Evolutionary conservation across 495 filamentous ascomycete genomes (phyloP).

Genomic region (Penicillium silybi): DNA sequence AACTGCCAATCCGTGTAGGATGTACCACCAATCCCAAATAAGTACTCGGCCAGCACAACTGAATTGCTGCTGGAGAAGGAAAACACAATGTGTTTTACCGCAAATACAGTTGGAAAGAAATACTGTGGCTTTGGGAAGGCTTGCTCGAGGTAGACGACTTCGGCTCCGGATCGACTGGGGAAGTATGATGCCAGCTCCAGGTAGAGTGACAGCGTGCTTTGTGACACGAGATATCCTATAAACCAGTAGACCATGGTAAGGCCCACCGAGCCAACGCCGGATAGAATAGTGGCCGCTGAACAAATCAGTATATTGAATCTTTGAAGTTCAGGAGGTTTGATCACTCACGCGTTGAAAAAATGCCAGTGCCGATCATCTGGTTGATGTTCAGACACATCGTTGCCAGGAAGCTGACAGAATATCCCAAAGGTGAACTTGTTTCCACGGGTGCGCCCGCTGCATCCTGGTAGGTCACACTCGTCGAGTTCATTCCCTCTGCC

Average conservation of each 20-base stretch:
- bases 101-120: conserved; percentile 59
- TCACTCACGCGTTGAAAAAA: conserved; percentile 59
- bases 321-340: neutral
- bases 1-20: conserved; percentile 52
- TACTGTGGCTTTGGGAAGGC: conserved; percentile 58
- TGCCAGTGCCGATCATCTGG: conserved; percentile 64
- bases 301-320: neutral
- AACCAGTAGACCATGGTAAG: conserved; percentile 59
- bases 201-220: conserved; percentile 50
- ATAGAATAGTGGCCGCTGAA: conserved; percentile 52
- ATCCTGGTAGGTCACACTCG: conserved; percentile 56
- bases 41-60: conserved; percentile 56
- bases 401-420: conserved; percentile 51
- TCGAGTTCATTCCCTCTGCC: conserved; percentile 54
- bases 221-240: conserved; percentile 52
- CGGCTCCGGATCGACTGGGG: conserved; percentile 60
- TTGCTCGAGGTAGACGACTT: conserved; percentile 66
- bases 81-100: conserved; percentile 54
- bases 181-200: conserved; percentile 60
- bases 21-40: conserved; percentile 47
- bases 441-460: conserved; percentile 62
- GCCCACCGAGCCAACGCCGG: conserved; percentile 55
- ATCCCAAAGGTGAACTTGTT: conserved; percentile 54
- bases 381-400: conserved; percentile 60
- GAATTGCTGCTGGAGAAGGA: conserved; percentile 63